A percentile compares a stretch with the other conserved stretches of the same genome.
These are phyloP conservation scores for Clonostachys sp. DNA, from an alignment of 2,329 filamentous ascomycete species.

Conservation along the genomic window DNA sequence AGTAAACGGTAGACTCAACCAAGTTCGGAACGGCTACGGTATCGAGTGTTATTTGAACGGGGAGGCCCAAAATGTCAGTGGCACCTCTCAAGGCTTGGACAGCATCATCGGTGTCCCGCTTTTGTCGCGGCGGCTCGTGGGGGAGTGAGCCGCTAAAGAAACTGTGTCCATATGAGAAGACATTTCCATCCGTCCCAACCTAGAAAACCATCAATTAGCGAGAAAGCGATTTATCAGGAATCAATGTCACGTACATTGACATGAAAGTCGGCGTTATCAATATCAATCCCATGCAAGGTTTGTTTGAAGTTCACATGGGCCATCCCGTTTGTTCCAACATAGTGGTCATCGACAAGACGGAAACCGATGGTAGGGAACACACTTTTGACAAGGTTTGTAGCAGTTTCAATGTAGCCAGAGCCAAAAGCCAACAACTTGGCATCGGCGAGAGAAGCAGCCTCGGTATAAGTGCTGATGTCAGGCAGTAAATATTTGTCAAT, in stretches of 20 bases:
- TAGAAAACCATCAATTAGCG: not conserved
- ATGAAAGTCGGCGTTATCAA: constrained; percentile 58
- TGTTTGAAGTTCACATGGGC: constrained; percentile 57
- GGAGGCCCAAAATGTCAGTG: constrained; percentile 21
- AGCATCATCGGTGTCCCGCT: constrained; percentile 34
- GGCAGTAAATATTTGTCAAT: constrained; percentile 23
- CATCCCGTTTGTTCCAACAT: constrained; percentile 49
- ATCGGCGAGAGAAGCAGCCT: constrained; percentile 13
- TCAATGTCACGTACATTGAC: constrained; percentile 43
- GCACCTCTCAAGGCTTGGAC: constrained; percentile 36
- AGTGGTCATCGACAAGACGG: constrained; percentile 46
- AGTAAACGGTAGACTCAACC: constrained; percentile 15
- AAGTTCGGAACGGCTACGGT: constrained; percentile 7
- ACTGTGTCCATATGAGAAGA: constrained; percentile 54
- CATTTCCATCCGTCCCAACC: constrained; percentile 36
- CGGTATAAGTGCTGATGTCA: constrained; percentile 20
- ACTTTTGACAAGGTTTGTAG: constrained; percentile 35
- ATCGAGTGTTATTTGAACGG: constrained; percentile 16
- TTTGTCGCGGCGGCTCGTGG: constrained; percentile 24
- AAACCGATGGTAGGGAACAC: constrained; percentile 32
- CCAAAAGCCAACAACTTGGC: constrained; percentile 5
- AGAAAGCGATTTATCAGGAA: not conserved
- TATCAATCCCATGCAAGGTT: constrained; percentile 50
- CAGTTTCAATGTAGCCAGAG: constrained; percentile 33
- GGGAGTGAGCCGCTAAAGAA: constrained; percentile 37